A percentile compares a stretch with the other conserved stretches of the same genome.
Evolutionary conservation across 108 stramenopile genomes (phyloP).

Genomic region (Epithemia pelagica): DNA sequence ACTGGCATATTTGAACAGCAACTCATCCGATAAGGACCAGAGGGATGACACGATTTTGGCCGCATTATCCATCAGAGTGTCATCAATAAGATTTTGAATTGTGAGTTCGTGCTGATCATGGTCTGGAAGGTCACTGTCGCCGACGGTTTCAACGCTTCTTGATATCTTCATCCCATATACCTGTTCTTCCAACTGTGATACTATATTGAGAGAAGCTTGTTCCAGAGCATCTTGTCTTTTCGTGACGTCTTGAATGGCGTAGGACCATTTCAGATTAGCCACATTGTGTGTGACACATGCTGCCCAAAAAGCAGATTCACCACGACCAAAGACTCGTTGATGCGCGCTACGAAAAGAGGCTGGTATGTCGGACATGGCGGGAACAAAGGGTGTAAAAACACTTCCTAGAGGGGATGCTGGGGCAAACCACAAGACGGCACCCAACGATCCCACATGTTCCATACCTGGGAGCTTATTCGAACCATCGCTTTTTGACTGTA

Average conservation of each 20-base stretch:
- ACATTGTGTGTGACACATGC: conserved; percentile 31
- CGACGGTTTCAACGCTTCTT: not conserved
- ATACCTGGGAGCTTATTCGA: no score
- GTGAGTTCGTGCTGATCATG: not conserved
- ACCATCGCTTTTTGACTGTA: conserved; percentile 3
- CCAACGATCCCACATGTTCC: conserved; percentile 1
- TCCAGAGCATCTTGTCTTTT: conserved; percentile 22
- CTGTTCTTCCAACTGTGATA: not conserved
- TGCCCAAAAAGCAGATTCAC: conserved; percentile 36
- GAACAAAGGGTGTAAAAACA: conserved; percentile 39
- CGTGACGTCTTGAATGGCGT: conserved; percentile 30
- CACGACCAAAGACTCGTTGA: conserved; percentile 23
- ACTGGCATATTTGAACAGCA: conserved; percentile 43
- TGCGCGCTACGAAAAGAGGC: conserved; percentile 33
- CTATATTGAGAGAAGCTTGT: conserved; percentile 13
- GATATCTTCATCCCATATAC: not conserved
- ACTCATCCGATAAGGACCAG: conserved; percentile 32
- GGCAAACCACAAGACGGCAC: conserved; percentile 40
- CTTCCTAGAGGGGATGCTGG: conserved; percentile 31
- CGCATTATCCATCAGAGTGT: conserved; percentile 15
- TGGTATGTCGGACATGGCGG: conserved; percentile 27
- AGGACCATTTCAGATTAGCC: conserved; percentile 43
- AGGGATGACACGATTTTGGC: conserved; percentile 16
- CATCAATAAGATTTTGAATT: not conserved
- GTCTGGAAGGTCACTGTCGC: not conserved